These are phyloP conservation scores for Telopea speciosissima DNA, from an alignment of 177 flowering plant genomes.

Conservation along the genomic window DNA sequence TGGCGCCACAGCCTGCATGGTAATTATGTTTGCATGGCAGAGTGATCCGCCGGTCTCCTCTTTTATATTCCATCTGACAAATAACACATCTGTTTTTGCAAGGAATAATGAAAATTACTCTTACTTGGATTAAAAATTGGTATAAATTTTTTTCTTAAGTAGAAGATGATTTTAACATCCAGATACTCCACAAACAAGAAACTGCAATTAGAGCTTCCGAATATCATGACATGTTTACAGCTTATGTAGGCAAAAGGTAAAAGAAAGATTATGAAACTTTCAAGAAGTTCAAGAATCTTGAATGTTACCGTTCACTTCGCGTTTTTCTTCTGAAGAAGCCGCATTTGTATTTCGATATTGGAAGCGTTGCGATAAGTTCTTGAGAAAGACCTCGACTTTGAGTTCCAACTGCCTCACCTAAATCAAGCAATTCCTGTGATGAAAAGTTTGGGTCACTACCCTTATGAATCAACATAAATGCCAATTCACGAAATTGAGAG, in stretches of 20 bases:
- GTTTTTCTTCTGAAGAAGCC: constrained; percentile 62
- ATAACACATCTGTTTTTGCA: constrained; percentile 62
- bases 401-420: constrained; percentile 88
- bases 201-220: not conserved
- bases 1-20: constrained; percentile 58
- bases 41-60: constrained; percentile 60
- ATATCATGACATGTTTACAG: not conserved
- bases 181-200: not conserved
- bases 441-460: not conserved
- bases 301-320: constrained; percentile 55
- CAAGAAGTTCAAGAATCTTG: not conserved
- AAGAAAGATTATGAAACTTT: not conserved
- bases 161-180: not conserved
- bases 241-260: not conserved
- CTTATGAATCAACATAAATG: not conserved
- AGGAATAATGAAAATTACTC: not conserved
- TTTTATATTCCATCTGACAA: constrained; percentile 84
- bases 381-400: constrained; percentile 81
- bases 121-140: too few species aligned
- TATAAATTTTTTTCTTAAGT: too few species aligned
- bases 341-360: constrained; percentile 67
- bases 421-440: constrained; percentile 73
- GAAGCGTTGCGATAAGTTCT: constrained; percentile 63
- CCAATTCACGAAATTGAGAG: not conserved
- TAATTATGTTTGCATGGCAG: constrained; percentile 84